Evolutionary conservation across 2,329 filamentous ascomycete species (phyloP).

Genomic region (Graphium sp.): DNA sequence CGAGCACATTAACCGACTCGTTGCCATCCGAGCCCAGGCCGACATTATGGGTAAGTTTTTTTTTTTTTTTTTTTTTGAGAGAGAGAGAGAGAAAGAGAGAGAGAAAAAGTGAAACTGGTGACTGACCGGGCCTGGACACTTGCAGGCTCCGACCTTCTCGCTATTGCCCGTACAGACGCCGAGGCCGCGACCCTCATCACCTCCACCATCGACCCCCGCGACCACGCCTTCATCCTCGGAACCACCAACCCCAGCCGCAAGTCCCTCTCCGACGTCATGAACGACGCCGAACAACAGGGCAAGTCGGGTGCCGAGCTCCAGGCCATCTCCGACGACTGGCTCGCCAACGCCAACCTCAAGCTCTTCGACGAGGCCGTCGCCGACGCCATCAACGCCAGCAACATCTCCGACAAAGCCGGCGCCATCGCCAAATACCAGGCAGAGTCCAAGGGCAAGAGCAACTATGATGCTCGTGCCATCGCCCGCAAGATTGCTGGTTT

Average conservation of each 20-base stretch:
- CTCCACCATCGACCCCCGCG: slow-evolving; percentile 86
- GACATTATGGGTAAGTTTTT: slow-evolving; percentile 73
- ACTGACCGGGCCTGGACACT: too few species aligned
- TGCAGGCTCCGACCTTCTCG: slow-evolving; percentile 70
- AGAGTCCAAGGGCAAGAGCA: slow-evolving; percentile 67
- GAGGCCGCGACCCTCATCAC: slow-evolving; percentile 96
- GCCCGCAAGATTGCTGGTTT: slow-evolving; percentile 62
- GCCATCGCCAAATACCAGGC: slow-evolving; percentile 50
- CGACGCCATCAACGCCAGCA: slow-evolving; percentile 58
- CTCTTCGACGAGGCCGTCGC: slow-evolving; percentile 83
- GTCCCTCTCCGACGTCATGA: slow-evolving; percentile 82
- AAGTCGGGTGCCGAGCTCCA: slow-evolving; percentile 71
- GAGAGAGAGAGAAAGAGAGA: slow-evolving; percentile 2
- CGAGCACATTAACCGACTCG: slow-evolving; percentile 95
- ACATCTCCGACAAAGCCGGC: slow-evolving; percentile 45
- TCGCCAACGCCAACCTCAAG: slow-evolving; percentile 59
- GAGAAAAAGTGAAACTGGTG: too few species aligned
- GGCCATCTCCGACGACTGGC: slow-evolving; percentile 84
- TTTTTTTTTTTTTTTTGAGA: neutral
- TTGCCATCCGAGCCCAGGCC: slow-evolving; percentile 91
- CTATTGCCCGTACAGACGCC: slow-evolving; percentile 87
- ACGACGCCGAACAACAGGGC: slow-evolving; percentile 64
- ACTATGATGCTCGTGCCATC: slow-evolving; percentile 63
- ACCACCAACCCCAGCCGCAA: slow-evolving; percentile 71
- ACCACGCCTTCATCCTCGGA: slow-evolving; percentile 87